Conservation (phyloP, 2,329 filamentous ascomycete genomes). For the Didymella sp. region DNA sequence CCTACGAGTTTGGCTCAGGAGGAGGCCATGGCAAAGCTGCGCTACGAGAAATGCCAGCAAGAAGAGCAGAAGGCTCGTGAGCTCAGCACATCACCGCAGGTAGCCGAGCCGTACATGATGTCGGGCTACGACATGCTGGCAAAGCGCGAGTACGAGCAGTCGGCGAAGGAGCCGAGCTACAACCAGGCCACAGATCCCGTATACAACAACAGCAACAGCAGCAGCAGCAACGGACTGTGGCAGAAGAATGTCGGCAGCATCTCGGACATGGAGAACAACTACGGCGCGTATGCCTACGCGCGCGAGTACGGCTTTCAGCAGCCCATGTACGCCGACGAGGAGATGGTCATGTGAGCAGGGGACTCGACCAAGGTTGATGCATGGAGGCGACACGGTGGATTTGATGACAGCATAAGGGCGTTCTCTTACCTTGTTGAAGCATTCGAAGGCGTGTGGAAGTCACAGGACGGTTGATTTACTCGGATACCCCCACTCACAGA, state of each 20-base stretch:
- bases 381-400: not conserved
- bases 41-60: conserved; percentile 61
- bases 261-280: conserved; percentile 70
- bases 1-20: conserved; percentile 63
- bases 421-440: not conserved
- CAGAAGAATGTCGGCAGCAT: conserved; percentile 55
- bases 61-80: conserved; percentile 37
- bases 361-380: not conserved
- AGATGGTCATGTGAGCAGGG: conserved; percentile 49
- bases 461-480: conserved; percentile 5
- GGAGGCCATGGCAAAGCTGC: conserved; percentile 62
- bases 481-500: conserved; percentile 8
- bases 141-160: conserved; percentile 67
- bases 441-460: not conserved
- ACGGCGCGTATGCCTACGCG: conserved; percentile 66
- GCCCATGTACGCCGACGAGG: conserved; percentile 42
- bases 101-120: conserved; percentile 82
- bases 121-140: conserved; percentile 79
- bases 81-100: conserved; percentile 39
- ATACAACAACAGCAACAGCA: conserved; percentile 59
- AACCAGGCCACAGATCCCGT: conserved; percentile 70
- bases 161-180: conserved; percentile 54
- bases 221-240: conserved; percentile 52
- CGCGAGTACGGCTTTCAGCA: conserved; percentile 56
- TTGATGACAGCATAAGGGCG: conserved; percentile 7